Evolutionary conservation across 768 basidiomycete genomes (phyloP).

Genomic region (Suillus variegatus): DNA sequence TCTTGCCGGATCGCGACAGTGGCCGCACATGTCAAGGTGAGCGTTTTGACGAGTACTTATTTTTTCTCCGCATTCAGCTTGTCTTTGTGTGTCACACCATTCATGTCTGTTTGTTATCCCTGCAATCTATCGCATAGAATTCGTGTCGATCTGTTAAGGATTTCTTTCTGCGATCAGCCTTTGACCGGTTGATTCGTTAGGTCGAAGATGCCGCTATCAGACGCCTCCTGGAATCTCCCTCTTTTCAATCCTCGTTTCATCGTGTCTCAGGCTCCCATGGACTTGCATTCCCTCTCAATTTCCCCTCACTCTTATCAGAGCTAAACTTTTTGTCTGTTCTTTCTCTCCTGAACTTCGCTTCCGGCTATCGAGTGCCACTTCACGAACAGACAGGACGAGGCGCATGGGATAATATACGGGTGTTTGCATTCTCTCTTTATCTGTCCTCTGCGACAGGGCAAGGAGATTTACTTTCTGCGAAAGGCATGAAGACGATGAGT

Average conservation of each 20-base stretch:
- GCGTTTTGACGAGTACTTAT: constrained; percentile 23
- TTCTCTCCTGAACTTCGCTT: constrained; percentile 80
- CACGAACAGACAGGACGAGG: constrained; percentile 75
- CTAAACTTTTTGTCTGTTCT: constrained; percentile 81
- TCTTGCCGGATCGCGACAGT: constrained; percentile 52
- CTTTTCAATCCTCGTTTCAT: constrained; percentile 62
- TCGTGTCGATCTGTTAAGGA: neutral
- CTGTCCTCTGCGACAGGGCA: constrained; percentile 60
- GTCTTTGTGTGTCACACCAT: neutral
- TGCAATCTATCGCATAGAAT: neutral
- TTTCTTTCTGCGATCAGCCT: neutral
- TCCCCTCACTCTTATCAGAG: constrained; percentile 70
- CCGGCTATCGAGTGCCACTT: constrained; percentile 75
- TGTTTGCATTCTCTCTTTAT: constrained; percentile 71
- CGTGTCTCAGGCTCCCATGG: constrained; percentile 68
- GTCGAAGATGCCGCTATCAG: constrained; percentile 58
- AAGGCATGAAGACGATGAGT: constrained; percentile 59
- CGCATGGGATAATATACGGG: constrained; percentile 82
- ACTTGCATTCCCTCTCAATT: constrained; percentile 76
- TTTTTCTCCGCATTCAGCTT: neutral
- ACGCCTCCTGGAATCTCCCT: constrained; percentile 62
- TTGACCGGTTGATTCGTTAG: constrained; percentile 37
- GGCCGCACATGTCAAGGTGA: constrained; percentile 52
- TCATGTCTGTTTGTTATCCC: neutral
- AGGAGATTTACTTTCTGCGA: constrained; percentile 61